A percentile compares a stretch with the other conserved stretches of the same genome.
Conservation (phyloP, 768 basidiomycete species). For the Leccinum longicurvipes region DNA sequence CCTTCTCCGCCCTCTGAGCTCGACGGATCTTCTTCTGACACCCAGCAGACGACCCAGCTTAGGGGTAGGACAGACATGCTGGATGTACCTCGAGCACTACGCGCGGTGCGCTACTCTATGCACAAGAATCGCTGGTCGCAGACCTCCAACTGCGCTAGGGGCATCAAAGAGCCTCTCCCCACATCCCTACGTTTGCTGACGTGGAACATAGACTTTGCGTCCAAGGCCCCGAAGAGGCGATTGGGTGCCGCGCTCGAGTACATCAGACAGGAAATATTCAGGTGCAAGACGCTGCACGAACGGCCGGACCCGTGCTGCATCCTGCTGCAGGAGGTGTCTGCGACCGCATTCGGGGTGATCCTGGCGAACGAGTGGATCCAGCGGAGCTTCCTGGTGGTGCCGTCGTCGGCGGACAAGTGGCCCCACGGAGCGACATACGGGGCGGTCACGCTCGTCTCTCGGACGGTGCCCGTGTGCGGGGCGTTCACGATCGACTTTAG, state of each 20-base stretch:
- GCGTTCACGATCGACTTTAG: conserved; percentile 53
- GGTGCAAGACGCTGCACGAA: conserved; percentile 38
- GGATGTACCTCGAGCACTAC: conserved; percentile 28
- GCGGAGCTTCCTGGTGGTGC: conserved; percentile 55
- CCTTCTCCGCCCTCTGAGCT: conserved; percentile 29
- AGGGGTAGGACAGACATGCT: conserved; percentile 19
- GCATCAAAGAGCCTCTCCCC: conserved; percentile 37
- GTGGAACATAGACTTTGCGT: conserved; percentile 67
- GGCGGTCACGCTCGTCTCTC: conserved; percentile 67
- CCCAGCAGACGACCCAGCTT: conserved; percentile 19
- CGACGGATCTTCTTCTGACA: conserved; percentile 26
- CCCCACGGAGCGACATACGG: conserved; percentile 50
- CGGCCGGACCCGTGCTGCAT: conserved; percentile 59
- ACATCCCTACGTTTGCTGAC: conserved; percentile 54
- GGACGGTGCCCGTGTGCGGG: conserved; percentile 47
- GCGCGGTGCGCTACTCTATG: conserved; percentile 31
- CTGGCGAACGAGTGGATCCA: conserved; percentile 62
- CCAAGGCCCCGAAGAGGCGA: conserved; percentile 38
- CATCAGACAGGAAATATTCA: conserved; percentile 51
- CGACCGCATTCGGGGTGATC: conserved; percentile 42
- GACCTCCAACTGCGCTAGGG: conserved; percentile 34
- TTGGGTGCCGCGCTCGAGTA: conserved; percentile 49
- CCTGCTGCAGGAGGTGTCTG: conserved; percentile 66
- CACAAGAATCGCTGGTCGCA: conserved; percentile 33
- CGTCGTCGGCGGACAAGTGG: conserved; percentile 55